Percentiles rank a stretch among this genome's conserved stretches.
These are phyloP conservation scores for Dactylellina parvicollis DNA, from an alignment of 2,329 filamentous ascomycete genomes.

Conservation along the genomic window DNA sequence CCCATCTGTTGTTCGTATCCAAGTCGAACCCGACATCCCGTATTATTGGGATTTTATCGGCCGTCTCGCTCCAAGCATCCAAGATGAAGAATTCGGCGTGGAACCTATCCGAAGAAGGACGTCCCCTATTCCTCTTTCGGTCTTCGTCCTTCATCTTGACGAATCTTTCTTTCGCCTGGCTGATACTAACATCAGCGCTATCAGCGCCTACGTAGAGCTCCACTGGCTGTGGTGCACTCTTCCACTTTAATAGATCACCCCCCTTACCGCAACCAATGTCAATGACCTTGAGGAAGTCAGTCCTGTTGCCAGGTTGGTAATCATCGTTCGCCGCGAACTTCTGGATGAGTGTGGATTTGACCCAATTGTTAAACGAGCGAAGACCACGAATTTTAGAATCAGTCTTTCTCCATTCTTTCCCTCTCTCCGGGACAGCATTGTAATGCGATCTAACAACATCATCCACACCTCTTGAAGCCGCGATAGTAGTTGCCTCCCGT, in stretches of 20 bases:
- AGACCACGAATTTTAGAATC: slow-evolving; percentile 95
- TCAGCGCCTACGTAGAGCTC: slow-evolving; percentile 93
- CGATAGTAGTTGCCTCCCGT: slow-evolving; percentile 31
- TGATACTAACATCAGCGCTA: slow-evolving; percentile 89
- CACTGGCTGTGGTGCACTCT: slow-evolving; percentile 89
- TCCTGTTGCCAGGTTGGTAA: slow-evolving; percentile 63
- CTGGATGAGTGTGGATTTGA: slow-evolving; percentile 96
- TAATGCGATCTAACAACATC: slow-evolving; percentile 94
- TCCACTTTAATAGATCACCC: slow-evolving; percentile 94
- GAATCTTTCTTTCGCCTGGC: slow-evolving; percentile 88
- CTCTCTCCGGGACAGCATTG: slow-evolving; percentile 92
- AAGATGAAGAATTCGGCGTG: slow-evolving; percentile 89
- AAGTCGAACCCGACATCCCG: slow-evolving; percentile 86
- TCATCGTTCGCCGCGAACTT: slow-evolving; percentile 89
- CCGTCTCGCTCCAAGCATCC: slow-evolving; percentile 87
- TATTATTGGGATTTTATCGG: slow-evolving; percentile 83
- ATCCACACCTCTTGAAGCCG: slow-evolving; percentile 70
- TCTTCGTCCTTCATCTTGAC: slow-evolving; percentile 71
- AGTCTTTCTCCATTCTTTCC: slow-evolving; percentile 91
- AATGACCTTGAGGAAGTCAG: slow-evolving; percentile 77
- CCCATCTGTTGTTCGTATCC: slow-evolving; percentile 67
- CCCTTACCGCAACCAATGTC: slow-evolving; percentile 98
- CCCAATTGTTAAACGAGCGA: slow-evolving; percentile 96
- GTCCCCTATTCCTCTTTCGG: slow-evolving; percentile 67
- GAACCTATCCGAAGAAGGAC: slow-evolving; percentile 69